Evolutionary conservation across 768 basidiomycete species (phyloP), one percentile per base, ranked within the genome.

Genomic region (Calocybe indica): DNA sequence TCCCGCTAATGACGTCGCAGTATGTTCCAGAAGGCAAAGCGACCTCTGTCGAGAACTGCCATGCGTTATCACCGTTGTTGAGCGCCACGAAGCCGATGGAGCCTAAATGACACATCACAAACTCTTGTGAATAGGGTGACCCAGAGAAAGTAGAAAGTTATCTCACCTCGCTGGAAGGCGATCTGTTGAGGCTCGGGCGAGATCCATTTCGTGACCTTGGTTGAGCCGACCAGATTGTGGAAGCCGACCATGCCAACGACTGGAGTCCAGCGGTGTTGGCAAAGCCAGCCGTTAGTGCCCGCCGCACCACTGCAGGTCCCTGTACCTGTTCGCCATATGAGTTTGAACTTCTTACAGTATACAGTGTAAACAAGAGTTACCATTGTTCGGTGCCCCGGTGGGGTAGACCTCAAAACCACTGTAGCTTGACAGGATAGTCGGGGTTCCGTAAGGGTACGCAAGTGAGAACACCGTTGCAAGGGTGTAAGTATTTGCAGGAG

Each of bases 381-480:
- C 78, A 43, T 71, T 68, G 54, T 84, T 83, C 0, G 84, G 83
- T 14, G 79, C 73, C 8, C 83, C 85, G 29, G 64, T 73, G 52
- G 83, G 79, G 4, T 51, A 68, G 40, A 70, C 64, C 3, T 66
- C 64, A 61, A 74, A 81, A 6, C 68, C 62, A 56, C 22, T 22
- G 22, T 80, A 87, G 51, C 78, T 77, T 0, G 81, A 84, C 1
- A 85, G 68, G 40, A 87, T 63, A 0, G 79, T 77, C 0, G 82
- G 81, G 6, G 76, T 82, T 45, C 84, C 83, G 60, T 82, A 87
- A 0, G 82, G 69, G 56, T 84, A 78, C 0, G 83, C 81, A 31
- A 85, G 72, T 0, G 81, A 82, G 64, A 83, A 85, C 28, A 86
- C 71, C 10, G 68, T 73, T 0, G 80, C 81, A 2, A 73, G 68